Conservation (phyloP, 2,329 filamentous ascomycete genomes). For the Nemania bipapillata region DNA sequence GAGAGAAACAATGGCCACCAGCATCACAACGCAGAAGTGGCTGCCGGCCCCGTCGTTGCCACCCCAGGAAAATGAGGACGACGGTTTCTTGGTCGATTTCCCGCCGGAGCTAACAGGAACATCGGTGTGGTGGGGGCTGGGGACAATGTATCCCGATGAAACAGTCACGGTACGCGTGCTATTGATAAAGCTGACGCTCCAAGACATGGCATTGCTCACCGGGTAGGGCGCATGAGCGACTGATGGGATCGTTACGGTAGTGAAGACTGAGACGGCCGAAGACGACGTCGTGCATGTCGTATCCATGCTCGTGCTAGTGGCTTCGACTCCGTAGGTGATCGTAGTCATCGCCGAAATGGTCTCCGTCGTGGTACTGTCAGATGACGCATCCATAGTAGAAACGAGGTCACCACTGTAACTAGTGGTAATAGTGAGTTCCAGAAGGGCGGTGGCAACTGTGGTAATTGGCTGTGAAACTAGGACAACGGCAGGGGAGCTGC, state of each 20-base stretch:
- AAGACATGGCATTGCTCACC: conserved; percentile 14
- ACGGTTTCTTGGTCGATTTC: conserved; percentile 26
- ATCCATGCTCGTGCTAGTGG: conserved; percentile 5
- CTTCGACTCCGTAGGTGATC: background rate
- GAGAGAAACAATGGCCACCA: conserved; percentile 39
- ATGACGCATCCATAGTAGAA: conserved; percentile 13
- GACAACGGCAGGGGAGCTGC: background rate
- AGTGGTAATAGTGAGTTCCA: conserved; percentile 24
- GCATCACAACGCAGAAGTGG: conserved; percentile 40
- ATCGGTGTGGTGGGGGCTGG: conserved; percentile 6
- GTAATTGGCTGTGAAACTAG: background rate
- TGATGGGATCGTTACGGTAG: background rate
- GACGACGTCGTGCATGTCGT: conserved; percentile 25
- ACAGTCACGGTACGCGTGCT: conserved; percentile 9
- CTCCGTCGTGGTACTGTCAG: background rate
- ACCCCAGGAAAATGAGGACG: conserved; percentile 24
- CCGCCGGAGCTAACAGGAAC: conserved; percentile 22
- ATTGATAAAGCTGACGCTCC: conserved; percentile 18
- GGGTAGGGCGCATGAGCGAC: conserved; percentile 10
- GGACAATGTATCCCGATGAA: background rate
- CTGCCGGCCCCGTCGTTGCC: conserved; percentile 20
- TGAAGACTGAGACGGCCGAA: background rate
- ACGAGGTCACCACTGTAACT: background rate
- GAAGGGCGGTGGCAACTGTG: conserved; percentile 2
- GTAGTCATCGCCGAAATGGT: conserved; percentile 10